Evolutionary conservation across 2,329 filamentous ascomycete genomes (phyloP), one percentile per base, ranked within the genome.

Genomic region (Neofusicoccum sp.): DNA sequence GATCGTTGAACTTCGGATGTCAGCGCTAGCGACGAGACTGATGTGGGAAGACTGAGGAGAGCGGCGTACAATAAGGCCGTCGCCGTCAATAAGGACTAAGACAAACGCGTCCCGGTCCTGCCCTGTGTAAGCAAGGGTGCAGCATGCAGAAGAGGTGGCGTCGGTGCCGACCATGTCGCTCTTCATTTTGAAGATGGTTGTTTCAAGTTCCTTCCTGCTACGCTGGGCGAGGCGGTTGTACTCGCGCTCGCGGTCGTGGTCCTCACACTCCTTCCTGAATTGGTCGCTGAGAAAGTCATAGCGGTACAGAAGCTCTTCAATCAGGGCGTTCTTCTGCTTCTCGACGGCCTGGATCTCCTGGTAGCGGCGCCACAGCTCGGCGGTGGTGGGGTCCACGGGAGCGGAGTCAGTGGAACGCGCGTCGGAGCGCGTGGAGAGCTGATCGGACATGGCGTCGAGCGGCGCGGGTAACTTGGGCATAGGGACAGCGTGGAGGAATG

Each of bases 61-160:
- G 28, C 3, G 24, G 28, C 63, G 41, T 64, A 64, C 62, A 63
- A 85, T 77, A 70, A 83, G 79, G 45, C 78, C 80, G 64, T 84
- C 81, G 41, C 81, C 83, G 65, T 86, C 83, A 51, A 86, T 75
- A 36, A 86, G 73, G 33, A 83, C 75, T 14, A 83, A 69, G 41
- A 85, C 74, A 65, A 82, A 85, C 4, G 82, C 78, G 11, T 63
- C 60, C 20, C 56, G 59, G 28, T 56, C 36, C 53, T 53, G 51
- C 14, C 49, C 16, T 20, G 20, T 28, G 58, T 43, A 20, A 60
- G 53, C 26, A 16, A 44, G 40, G 60, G 61, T 48, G 16, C 26
- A 12, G 62, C 44, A 26, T 58, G 51, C n/a, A 34, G 40, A 61
- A 40, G 30, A 49, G 28, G 20, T 38, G 36, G 14, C 11, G 47